Evolutionary conservation across 306 rosid species (phyloP), one percentile per base, ranked within the genome.

Genomic region (Begonia peltatifolia): DNA sequence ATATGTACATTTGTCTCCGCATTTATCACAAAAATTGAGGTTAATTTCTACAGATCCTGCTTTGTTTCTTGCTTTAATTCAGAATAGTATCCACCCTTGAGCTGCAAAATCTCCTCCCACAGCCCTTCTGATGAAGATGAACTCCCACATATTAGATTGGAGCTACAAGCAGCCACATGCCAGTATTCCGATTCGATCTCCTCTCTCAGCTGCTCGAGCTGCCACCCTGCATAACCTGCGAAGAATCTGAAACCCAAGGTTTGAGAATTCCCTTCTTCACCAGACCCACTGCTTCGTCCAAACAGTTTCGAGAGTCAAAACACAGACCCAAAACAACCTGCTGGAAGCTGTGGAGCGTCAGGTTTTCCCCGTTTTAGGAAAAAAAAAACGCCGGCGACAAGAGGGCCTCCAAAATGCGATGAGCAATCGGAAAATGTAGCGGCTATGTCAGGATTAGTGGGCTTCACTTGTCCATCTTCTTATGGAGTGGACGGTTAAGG

Each of bases 141-240:
- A 60, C 74, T 71, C 58, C 69, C 78, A 41, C 61, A 55, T 6
- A 92, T 79, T 75, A 92, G 72, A 72, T 78, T 79, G 14, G 94
- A 82, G 84, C 99, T 87, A 70, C 99, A 87, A 20, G 99, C 94
- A 66, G 96, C 96, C 23, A 86, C 99, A 57, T 80, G 54, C 99
- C 99, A 92, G 69, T 83, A 92, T 66, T 92, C 70, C 10, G 94
- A 78, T 56, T 83, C 93, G 42, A 92, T 92, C 79, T 92, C 99
- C 62, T 86, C 96, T 64, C 81, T 65, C 93, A 92, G 58, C 65
- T 87, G 99, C 67, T 92, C 94, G 60, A 76, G 67, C 69, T 87
- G 93, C 99, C 99, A 92, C 69, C 99, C 99, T n/a, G 99, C 94
- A 66, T 92, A 92, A 51, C 99, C 99, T 38, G 81, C 86, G 59